Evolutionary conservation across 2,329 filamentous ascomycete genomes (phyloP).

Genomic region (Paraphoma sp.): DNA sequence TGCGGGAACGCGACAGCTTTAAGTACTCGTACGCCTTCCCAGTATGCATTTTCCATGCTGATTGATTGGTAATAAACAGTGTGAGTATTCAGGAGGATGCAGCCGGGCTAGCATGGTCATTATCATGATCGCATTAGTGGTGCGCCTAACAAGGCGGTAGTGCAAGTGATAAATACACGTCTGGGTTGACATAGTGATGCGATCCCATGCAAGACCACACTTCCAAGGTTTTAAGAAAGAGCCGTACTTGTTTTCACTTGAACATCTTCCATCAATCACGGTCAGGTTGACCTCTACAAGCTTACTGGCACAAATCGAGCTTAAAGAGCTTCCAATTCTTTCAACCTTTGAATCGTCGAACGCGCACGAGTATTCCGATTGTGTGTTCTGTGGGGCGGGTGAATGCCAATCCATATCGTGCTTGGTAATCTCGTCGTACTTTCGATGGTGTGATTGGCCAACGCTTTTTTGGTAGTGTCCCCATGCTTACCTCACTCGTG

Average conservation of each 20-base stretch:
- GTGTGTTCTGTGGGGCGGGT: background rate
- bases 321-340: too few species aligned
- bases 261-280: too few species aligned
- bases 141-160: background rate
- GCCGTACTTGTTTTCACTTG: too few species aligned
- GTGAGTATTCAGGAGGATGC: background rate
- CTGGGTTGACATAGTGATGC: too few species aligned
- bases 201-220: too few species aligned
- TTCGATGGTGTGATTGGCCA: background rate
- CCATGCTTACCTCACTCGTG: too few species aligned
- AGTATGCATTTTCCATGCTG: background rate
- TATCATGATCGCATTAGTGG: background rate
- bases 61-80: background rate
- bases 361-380: background rate
- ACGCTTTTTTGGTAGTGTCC: background rate
- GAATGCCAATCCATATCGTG: background rate
- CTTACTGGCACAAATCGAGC: too few species aligned
- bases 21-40: background rate
- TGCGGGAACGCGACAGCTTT: too few species aligned
- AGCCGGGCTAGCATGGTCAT: background rate
- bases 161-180: background rate
- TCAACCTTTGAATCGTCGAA: too few species aligned
- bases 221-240: too few species aligned
- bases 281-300: too few species aligned
- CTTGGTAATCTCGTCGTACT: background rate